Percentiles rank a stretch among this genome's conserved stretches.
Conservation (phyloP, 108 stramenopile species). For the Skeletonema marinoi region DNA sequence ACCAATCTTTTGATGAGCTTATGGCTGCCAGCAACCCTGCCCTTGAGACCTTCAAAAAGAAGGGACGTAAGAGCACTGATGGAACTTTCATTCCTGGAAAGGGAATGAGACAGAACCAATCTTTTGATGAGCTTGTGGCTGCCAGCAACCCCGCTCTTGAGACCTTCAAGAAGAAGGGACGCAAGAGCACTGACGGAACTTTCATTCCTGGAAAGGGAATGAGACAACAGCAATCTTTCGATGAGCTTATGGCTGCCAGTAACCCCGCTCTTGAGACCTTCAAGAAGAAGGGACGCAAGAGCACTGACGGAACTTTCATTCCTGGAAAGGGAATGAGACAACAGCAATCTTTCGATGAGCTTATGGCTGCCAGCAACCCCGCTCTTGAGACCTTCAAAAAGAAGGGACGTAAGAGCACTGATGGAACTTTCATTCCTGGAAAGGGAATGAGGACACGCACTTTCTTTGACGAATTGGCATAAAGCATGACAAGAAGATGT, state of each 20-base stretch:
- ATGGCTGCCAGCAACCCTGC: constrained; percentile 53
- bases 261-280: constrained; percentile 50
- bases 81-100: constrained; percentile 46
- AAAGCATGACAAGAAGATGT: background rate
- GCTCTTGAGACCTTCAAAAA: constrained; percentile 39
- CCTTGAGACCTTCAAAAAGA: constrained; percentile 33
- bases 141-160: constrained; percentile 51
- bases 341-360: constrained; percentile 38
- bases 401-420: constrained; percentile 25
- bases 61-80: constrained; percentile 20
- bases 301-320: constrained; percentile 26
- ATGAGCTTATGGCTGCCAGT: constrained; percentile 44
- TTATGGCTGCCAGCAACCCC: constrained; percentile 52
- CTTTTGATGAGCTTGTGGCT: constrained; percentile 49
- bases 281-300: constrained; percentile 32
- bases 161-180: constrained; percentile 33
- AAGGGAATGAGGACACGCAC: constrained; percentile 47
- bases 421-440: constrained; percentile 44
- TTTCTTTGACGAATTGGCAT: constrained; percentile 23
- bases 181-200: constrained; percentile 11
- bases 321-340: constrained; percentile 45
- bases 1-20: constrained; percentile 42
- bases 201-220: constrained; percentile 50
- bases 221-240: constrained; percentile 32
- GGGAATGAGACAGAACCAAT: constrained; percentile 22